These are phyloP conservation scores for Tetradesmus lagerheimii DNA, from an alignment of 139 green algal genomes.

Conservation along the genomic window DNA sequence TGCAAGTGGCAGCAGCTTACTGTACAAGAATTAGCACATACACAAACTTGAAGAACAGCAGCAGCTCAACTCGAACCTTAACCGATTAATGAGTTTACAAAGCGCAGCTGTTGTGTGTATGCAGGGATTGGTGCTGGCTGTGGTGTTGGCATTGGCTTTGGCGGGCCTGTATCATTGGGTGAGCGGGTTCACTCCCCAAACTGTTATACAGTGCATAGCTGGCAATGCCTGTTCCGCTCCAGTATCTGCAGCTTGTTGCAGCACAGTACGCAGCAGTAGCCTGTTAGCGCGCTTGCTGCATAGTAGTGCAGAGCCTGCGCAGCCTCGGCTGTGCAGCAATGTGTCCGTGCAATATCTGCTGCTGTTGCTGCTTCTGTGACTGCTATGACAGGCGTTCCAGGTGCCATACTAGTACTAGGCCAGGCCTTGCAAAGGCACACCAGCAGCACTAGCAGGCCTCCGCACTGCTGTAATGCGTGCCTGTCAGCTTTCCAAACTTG, in stretches of 20 bases:
- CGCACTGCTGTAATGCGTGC: too few relatives aligned
- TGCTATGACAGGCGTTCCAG: background rate
- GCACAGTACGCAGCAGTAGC: background rate
- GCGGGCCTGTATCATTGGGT: conserved; percentile 39
- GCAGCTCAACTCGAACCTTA: background rate
- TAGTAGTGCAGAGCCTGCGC: background rate
- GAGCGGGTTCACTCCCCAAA: background rate
- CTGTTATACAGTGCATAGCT: background rate
- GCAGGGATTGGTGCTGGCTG: conserved; percentile 52
- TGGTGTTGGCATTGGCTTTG: conserved; percentile 55
- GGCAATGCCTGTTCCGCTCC: too few relatives aligned
- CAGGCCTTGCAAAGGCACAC: background rate
- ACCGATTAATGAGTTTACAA: background rate
- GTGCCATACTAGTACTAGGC: background rate
- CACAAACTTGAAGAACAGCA: background rate
- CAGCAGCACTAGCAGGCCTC: too few relatives aligned
- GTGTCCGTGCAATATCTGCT: too few relatives aligned
- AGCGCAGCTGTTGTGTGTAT: conserved; percentile 1
- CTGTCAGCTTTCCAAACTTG: too few relatives aligned
- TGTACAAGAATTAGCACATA: too few relatives aligned
- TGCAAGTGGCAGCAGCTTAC: too few relatives aligned
- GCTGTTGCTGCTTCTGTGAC: too few relatives aligned
- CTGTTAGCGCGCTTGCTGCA: too few relatives aligned
- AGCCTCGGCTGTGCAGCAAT: background rate
- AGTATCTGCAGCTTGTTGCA: background rate